Evolutionary conservation across 768 basidiomycete genomes (phyloP), one percentile per base, ranked within the genome.

Genomic region (Termitomyces sp.): DNA sequence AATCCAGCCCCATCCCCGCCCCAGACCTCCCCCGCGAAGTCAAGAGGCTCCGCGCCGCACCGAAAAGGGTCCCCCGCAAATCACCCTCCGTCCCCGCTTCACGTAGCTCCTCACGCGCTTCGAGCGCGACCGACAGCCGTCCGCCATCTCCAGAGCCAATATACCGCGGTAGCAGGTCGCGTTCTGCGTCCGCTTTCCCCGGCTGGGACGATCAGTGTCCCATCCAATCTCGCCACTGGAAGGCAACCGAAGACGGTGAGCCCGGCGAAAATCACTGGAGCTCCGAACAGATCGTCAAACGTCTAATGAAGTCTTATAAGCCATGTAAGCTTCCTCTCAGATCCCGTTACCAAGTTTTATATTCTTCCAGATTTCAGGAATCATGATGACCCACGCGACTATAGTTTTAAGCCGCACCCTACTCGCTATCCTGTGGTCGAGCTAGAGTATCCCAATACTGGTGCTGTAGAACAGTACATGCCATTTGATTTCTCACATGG

Each of bases 391-490:
- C 82, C 83, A 8, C 68, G 74, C 15, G 89, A 93, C 73, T 81
- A 61, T 65, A 79, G 81, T 0, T 94, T 89, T 66, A 81, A 89
- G 46, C 84, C 85, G 2, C 77, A 85, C 71, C 80, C 82, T 4
- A 82, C 83, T 55, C 65, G 80, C 58, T 85, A 84, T 67, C 91
- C 92, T n/a, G 75, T 80, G 2, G 83, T 81, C 38, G 87, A 89
- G 66, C 76, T 94, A 51, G 90, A 93, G 70, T 93, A 91, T 69
- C 92, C 92, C 29, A 92, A 91, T 71, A 81, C 72, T 32, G 74
- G 79, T 58, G 86, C 90, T 49, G 76, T 77, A 58, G 92, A 94
- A 78, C 81, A 80, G 92, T 92, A 57, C 62, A 75, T 71, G 31
- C 20, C n/a, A 38, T 42, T 51, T 61, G 36, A 17, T n/a, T 25